Base-by-base conservation (phyloP, 1,284 basidiomycete genomes). In the Bjerkandera adusta region DNA sequence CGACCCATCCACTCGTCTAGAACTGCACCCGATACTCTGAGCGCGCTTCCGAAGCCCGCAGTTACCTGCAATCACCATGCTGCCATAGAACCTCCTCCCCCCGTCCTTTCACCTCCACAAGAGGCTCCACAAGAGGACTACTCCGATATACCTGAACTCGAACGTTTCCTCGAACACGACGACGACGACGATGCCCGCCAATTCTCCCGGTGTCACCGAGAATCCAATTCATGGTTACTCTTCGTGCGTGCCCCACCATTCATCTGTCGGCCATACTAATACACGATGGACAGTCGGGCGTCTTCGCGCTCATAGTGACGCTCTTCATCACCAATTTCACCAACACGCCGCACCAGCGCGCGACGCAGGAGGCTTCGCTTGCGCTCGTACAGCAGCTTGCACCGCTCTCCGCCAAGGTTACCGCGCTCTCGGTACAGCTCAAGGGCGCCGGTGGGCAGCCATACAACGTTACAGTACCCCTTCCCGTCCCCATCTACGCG, bases 161-260 rank as follows among this genome's bases (percentile, higher is more conserved):
- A 41, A 16, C 35, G 20, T 13, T 25, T 39, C 15, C 22, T 41
- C 2, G 45, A 47, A 22, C 29, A 43, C 12, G 49, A 47, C 6
- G 49, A 51, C 33, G 36, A 38, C 34, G 49, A 47, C 8, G 49
- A 51, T n/a, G 36, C 18, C 13, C 30, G 21, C 5, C 36, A 8
- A 15, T 39, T 51, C 22, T 15, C 35, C n/a, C 30, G 34, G 3
- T 47, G 20, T n/a, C 26, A 40, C 13, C 24, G 16, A 38, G 45
- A 47, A 13, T 47, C 40, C 13, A 51, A 47, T 22, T 24, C n/a
- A 11, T 51, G 49, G 49, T 24, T 51, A 4, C 24, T 51, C 35
- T 51, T 47, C 37, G 49, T 51, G 34, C 40, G 49, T 47, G 11
- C 5, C 18, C 24, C 37, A 18, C 38, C 16, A n/a, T 25, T 4